Conservation (phyloP, 768 basidiomycete genomes). For the Pleurotus cornucopiae region DNA sequence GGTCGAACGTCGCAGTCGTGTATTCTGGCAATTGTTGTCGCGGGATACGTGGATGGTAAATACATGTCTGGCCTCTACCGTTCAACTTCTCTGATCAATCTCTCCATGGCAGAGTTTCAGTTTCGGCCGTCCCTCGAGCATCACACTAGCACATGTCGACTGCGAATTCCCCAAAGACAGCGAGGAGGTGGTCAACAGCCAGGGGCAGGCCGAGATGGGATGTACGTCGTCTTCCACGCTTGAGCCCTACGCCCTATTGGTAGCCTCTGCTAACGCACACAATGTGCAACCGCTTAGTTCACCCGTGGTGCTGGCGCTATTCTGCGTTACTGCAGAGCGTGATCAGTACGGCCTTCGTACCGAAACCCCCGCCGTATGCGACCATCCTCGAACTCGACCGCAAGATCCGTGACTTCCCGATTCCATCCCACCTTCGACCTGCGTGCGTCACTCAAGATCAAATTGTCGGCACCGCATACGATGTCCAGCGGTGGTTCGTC, state of each 20-base stretch:
- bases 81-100: no score
- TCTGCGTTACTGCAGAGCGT: conserved; percentile 47
- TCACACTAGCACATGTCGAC: conserved; percentile 51
- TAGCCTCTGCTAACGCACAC: background rate
- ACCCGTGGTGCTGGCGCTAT: conserved; percentile 53
- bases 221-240: conserved; percentile 28
- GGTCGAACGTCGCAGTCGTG: conserved; percentile 42
- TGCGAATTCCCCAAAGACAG: conserved; percentile 47
- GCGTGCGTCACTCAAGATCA: conserved; percentile 18
- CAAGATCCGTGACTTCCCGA: conserved; percentile 54
- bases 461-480: conserved; percentile 16
- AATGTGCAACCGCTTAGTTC: conserved; percentile 30
- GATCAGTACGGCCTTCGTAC: conserved; percentile 46
- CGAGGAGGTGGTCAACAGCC: conserved; percentile 25
- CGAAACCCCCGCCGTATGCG: conserved; percentile 46
- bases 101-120: conserved; percentile 47
- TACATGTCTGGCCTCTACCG: no score
- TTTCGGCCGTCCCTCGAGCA: conserved; percentile 55
- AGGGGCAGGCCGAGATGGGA: conserved; percentile 32
- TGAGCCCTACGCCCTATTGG: background rate
- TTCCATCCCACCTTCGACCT: conserved; percentile 45
- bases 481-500: conserved; percentile 40
- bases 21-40: conserved; percentile 70
- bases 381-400: conserved; percentile 56
- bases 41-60: conserved; percentile 60